Percentiles rank a stretch among this genome's conserved stretches.
Evolutionary conservation across 306 rosid species (phyloP).

Genomic region (Hippophae gyantsensis): DNA sequence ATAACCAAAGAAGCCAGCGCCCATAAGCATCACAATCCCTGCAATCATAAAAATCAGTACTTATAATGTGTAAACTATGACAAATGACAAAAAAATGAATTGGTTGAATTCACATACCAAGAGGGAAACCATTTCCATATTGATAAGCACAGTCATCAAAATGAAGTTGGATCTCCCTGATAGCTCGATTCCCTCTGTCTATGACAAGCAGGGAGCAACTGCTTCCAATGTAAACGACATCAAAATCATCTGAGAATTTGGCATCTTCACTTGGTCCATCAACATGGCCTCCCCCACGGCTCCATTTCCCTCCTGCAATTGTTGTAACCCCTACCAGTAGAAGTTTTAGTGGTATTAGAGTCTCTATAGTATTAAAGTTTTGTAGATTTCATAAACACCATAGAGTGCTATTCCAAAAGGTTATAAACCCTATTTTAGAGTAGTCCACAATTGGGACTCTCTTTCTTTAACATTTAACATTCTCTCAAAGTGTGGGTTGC

Average conservation of each 20-base stretch:
- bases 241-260: constrained; percentile 81
- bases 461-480: too few relatives aligned
- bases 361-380: not conserved
- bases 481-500: too few relatives aligned
- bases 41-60: constrained; percentile 20
- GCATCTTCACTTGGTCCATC: constrained; percentile 95
- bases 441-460: too few relatives aligned
- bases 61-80: constrained; percentile 2
- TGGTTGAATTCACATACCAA: constrained; percentile 41
- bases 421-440: too few relatives aligned
- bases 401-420: too few relatives aligned
- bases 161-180: constrained; percentile 86
- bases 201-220: constrained; percentile 82
- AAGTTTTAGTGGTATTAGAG: constrained; percentile 10
- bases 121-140: constrained; percentile 82
- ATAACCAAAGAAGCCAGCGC: constrained; percentile 89
- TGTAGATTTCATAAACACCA: too few relatives aligned
- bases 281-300: constrained; percentile 71
- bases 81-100: too few relatives aligned
- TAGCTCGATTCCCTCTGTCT: constrained; percentile 79
- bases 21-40: constrained; percentile 74
- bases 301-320: constrained; percentile 84
- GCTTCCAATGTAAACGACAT: constrained; percentile 82
- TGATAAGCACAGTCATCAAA: constrained; percentile 92
- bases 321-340: constrained; percentile 60